Evolutionary conservation across 345 rosid species (phyloP), one percentile per base, ranked within the genome.

Genomic region (Citrus reticulata): DNA sequence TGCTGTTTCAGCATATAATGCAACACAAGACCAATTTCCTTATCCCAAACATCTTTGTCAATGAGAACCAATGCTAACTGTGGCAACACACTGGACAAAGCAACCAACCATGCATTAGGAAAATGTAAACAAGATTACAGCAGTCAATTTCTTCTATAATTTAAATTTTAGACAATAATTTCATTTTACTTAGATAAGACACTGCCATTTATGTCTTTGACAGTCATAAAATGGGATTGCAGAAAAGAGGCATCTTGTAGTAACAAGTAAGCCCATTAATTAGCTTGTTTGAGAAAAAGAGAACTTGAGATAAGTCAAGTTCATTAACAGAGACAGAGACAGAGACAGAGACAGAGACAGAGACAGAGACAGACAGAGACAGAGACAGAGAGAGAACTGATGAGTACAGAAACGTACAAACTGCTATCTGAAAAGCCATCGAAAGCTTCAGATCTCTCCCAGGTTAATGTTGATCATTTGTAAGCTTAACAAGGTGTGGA

Each of bases 1-100:
- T 72, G 77, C 60, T 84, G 78, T 64, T 74, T 79, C 40, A 87
- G 86, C 61, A 89, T 79, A 64, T 63, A 76, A 9, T 75, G 77
- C 70, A 88, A 82, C 74, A 73, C 72, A 78, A 74, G 22, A 68
- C 80, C 85, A 35, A 72, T 79, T 86, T 94, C 85, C 78, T 84
- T 81, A 77, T 89, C 80, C 97, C 97, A 96, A 19, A 80, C 83
- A 70, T 96, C 97, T 85, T 88, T 85, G 85, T 94, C 98, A 4
- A 93, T 81, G 66, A 96, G 88, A 82, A 96, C 72, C 91, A 93
- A 69, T 34, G 80, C 81, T 74, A 87, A 81, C 72, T 82, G 79
- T 49, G 49, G 87, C 80, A 81, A 68, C 54, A 35, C 75, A 54
- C 97, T 91, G 58, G 77, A 76, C 20, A 37, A 77, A 79, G 68